Evolutionary conservation across 306 rosid genomes (phyloP).

Genomic region (Ormosia emarginata): DNA sequence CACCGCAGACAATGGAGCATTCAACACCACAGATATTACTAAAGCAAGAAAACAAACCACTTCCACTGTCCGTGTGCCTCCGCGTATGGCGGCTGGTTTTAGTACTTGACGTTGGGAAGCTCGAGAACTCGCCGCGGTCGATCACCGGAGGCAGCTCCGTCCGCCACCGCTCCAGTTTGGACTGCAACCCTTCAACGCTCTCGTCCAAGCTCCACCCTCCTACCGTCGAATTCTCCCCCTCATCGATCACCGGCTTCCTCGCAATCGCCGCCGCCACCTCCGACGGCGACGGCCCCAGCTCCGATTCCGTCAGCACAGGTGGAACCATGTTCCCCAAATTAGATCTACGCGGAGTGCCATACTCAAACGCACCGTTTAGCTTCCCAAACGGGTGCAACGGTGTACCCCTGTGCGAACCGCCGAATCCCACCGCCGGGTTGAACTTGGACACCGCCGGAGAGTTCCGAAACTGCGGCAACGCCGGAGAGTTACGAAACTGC

Average conservation of each 20-base stretch:
- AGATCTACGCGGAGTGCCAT: constrained; percentile 62
- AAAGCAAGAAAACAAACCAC: constrained; percentile 78
- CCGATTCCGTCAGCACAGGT: constrained; percentile 58
- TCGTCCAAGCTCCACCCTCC: constrained; percentile 73
- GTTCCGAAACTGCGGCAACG: neutral
- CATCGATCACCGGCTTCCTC: constrained; percentile 30
- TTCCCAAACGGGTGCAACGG: constrained; percentile 27
- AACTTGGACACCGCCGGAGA: constrained; percentile 19
- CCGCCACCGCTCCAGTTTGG: constrained; percentile 81
- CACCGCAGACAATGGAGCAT: constrained; percentile 74
- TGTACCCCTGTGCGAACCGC: constrained; percentile 12
- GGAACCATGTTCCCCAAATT: constrained; percentile 27
- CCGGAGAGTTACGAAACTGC: neutral
- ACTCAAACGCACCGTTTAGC: constrained; percentile 26
- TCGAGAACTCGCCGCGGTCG: constrained; percentile 55
- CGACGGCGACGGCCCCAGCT: constrained; percentile 85
- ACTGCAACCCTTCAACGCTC: constrained; percentile 70
- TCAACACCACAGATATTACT: constrained; percentile 73
- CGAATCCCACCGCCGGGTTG: constrained; percentile 12
- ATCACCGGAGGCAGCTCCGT: constrained; percentile 71
- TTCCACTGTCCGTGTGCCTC: constrained; percentile 48
- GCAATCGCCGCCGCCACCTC: constrained; percentile 80
- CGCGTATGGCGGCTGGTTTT: constrained; percentile 27
- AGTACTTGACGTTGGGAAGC: constrained; percentile 19
- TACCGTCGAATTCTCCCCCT: constrained; percentile 47